phyloP scores from a whole-genome alignment of 208 protist genomes.

The Crithidia thermophila region DNA sequence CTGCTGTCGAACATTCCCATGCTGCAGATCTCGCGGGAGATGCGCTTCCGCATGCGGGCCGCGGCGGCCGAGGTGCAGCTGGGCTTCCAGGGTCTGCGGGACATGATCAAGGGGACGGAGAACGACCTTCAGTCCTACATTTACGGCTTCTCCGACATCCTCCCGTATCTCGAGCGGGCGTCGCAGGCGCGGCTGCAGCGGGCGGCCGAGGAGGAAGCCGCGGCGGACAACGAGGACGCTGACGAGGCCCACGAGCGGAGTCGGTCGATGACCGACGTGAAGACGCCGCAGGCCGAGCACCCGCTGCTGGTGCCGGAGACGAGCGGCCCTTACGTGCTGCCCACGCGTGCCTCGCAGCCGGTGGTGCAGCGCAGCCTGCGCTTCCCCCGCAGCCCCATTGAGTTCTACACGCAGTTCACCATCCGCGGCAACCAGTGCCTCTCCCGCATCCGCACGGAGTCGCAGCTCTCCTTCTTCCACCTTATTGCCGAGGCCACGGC shows the following conservation, averaged over 20 bases:
- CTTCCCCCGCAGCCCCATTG: constrained; percentile 28
- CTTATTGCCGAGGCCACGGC: constrained; percentile 40
- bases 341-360: constrained; percentile 26
- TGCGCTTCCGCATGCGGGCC: constrained; percentile 50
- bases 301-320: constrained; percentile 3
- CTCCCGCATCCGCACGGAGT: constrained; percentile 29
- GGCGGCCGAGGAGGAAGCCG: constrained; percentile 26
- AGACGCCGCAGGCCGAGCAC: not conserved
- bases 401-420: constrained; percentile 31
- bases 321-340: constrained; percentile 1
- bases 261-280: not conserved
- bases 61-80: constrained; percentile 51
- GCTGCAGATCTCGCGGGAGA: constrained; percentile 51
- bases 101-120: constrained; percentile 46
- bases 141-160: constrained; percentile 29
- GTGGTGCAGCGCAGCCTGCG: constrained; percentile 17
- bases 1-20: constrained; percentile 49
- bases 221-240: not conserved
- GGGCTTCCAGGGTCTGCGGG: constrained; percentile 38
- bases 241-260: not conserved
- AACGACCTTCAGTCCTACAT: constrained; percentile 50
- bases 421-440: constrained; percentile 42
- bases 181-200: constrained; percentile 25
- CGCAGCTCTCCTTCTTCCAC: constrained; percentile 37
- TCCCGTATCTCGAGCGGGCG: constrained; percentile 28